phyloP scores from a whole-genome alignment of 2,329 filamentous ascomycete genomes.

The Blumeria graminis region DNA sequence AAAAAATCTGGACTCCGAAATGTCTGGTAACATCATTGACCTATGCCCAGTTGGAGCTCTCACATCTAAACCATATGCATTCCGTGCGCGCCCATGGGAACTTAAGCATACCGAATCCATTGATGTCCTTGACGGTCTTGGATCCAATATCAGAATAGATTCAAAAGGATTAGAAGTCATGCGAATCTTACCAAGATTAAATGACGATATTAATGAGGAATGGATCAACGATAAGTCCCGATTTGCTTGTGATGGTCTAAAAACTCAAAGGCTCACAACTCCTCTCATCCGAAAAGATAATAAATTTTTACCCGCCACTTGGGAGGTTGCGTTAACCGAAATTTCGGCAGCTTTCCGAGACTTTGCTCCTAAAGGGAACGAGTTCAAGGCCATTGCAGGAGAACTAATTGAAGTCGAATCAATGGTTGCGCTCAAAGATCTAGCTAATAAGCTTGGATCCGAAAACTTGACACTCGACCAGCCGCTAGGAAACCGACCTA shows the following conservation, averaged over 20 bases:
- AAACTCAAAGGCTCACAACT: conserved; percentile 85
- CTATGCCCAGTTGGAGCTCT: conserved; percentile 92
- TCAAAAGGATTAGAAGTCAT: conserved; percentile 87
- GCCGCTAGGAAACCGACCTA: conserved; percentile 54
- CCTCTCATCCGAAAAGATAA: conserved; percentile 72
- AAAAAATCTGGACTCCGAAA: conserved; percentile 73
- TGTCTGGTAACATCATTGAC: conserved; percentile 95
- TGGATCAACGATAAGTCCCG: conserved; percentile 99
- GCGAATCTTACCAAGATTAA: conserved; percentile 75
- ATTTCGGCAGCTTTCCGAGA: conserved; percentile 60
- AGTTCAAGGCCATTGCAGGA: conserved; percentile 88
- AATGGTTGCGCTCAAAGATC: conserved; percentile 86
- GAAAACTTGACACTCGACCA: conserved; percentile 90
- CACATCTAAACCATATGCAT: conserved; percentile 92
- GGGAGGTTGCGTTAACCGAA: conserved; percentile 85
- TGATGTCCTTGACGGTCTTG: conserved; percentile 77
- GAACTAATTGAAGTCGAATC: conserved; percentile 82
- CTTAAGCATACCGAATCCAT: conserved; percentile 89
- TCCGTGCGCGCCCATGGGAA: conserved; percentile 92
- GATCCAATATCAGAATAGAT: conserved; percentile 87
- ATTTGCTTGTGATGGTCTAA: conserved; percentile 88
- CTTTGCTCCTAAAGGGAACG: conserved; percentile 64
- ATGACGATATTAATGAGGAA: conserved; percentile 96
- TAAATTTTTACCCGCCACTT: conserved; percentile 77
- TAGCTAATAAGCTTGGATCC: conserved; percentile 87